A percentile compares a stretch with the other conserved stretches of the same genome.
These are phyloP conservation scores for Aspergillus amoenus DNA, from an alignment of 2,329 filamentous ascomycete genomes.

Conservation along the genomic window DNA sequence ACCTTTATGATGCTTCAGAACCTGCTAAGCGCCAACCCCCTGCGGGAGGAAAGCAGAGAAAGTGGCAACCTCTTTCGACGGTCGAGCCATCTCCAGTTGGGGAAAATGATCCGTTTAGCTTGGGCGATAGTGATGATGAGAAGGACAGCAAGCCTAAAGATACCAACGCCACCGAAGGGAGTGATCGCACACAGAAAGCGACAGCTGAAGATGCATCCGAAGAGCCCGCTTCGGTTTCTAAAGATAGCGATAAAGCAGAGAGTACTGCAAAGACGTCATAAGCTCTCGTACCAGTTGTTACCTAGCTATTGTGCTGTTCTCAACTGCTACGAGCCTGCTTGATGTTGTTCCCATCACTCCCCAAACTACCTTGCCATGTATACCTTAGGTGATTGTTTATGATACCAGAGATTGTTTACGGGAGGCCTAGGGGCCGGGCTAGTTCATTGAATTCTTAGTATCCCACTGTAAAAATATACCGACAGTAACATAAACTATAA, in stretches of 20 bases:
- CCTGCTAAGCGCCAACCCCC: conserved; percentile 53
- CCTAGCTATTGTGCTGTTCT: neutral
- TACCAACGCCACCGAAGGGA: conserved; percentile 49
- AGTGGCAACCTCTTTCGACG: conserved; percentile 91
- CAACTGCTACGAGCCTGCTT: neutral
- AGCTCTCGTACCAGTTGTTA: neutral
- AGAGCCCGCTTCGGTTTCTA: conserved; percentile 32
- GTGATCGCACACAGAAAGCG: conserved; percentile 65
- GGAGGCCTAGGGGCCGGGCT: conserved; percentile 1
- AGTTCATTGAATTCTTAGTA: neutral
- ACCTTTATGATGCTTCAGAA: conserved; percentile 65
- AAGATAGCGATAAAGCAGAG: conserved; percentile 26
- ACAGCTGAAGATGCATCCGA: conserved; percentile 52
- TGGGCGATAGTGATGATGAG: conserved; percentile 94
- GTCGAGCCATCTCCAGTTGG: conserved; percentile 81
- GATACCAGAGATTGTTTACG: conserved; percentile 23
- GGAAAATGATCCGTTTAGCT: conserved; percentile 93
- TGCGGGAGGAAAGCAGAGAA: conserved; percentile 70
- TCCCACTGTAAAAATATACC: neutral
- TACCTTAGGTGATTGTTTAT: conserved; percentile 16
- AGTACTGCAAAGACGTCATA: conserved; percentile 27
- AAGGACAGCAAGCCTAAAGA: conserved; percentile 72
- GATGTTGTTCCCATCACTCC: conserved; percentile 2
- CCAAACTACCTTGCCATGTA: conserved; percentile 7
- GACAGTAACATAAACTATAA: neutral